These are phyloP conservation scores for Cercospora janseana DNA, from an alignment of 2,329 filamentous ascomycete genomes.

Conservation along the genomic window DNA sequence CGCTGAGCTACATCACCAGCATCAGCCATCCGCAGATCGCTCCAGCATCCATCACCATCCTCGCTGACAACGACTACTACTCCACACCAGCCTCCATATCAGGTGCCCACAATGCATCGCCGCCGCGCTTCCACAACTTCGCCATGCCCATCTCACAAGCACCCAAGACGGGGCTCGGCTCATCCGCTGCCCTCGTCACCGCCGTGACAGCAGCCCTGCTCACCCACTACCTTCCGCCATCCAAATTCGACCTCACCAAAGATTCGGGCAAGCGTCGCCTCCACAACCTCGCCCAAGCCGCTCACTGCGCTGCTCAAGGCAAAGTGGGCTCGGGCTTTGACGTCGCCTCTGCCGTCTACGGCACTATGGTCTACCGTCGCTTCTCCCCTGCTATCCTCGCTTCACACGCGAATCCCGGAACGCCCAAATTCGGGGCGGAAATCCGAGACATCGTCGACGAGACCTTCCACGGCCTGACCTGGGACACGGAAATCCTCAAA, in stretches of 20 bases:
- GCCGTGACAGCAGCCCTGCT: conserved; percentile 76
- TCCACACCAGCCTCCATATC: conserved; percentile 59
- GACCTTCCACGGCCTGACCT: conserved; percentile 49
- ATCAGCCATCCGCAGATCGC: conserved; percentile 56
- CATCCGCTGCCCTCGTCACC: conserved; percentile 90
- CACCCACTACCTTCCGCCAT: conserved; percentile 65
- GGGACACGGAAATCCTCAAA: conserved; percentile 77
- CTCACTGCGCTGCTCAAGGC: conserved; percentile 92
- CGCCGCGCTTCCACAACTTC: conserved; percentile 70
- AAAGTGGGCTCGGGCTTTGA: conserved; percentile 97
- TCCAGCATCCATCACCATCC: conserved; percentile 74
- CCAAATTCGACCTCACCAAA: conserved; percentile 57
- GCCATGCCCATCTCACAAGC: conserved; percentile 70
- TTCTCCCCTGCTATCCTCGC: conserved; percentile 79
- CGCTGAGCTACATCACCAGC: conserved; percentile 72
- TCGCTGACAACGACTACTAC: conserved; percentile 97
- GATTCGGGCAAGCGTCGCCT: conserved; percentile 59
- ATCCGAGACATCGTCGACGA: conserved; percentile 68
- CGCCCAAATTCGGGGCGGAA: conserved; percentile 63
- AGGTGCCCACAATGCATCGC: conserved; percentile 16
- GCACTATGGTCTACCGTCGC: conserved; percentile 85
- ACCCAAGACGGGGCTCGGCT: conserved; percentile 94
- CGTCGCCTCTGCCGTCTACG: conserved; percentile 87
- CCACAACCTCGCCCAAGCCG: conserved; percentile 90
- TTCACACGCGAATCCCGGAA: conserved; percentile 63